Conservation (phyloP, 805 yeast species). For the Saccharomycopsis selenospora region DNA sequence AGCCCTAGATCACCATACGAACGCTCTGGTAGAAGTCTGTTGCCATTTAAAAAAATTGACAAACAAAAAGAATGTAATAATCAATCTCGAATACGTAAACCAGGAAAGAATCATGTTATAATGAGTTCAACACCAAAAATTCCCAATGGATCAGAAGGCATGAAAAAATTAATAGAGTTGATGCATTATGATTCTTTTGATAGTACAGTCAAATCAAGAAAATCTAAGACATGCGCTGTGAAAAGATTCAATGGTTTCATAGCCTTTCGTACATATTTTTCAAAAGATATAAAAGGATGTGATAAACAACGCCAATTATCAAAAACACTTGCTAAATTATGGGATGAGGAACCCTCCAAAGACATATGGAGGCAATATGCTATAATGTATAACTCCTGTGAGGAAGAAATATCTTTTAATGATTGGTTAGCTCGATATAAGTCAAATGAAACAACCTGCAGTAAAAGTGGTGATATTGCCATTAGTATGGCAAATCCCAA, state of each 20-base stretch:
- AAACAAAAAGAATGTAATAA: too few relatives aligned
- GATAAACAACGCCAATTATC: conserved; percentile 27
- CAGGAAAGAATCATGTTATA: not conserved
- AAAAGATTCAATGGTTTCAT: conserved; percentile 28
- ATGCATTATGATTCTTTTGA: not conserved
- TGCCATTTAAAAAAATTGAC: too few relatives aligned
- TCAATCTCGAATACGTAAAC: too few relatives aligned
- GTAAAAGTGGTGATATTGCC: too few relatives aligned
- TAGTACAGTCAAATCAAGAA: not conserved
- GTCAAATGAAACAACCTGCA: too few relatives aligned
- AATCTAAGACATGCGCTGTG: conserved; percentile 7
- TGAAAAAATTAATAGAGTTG: conserved; percentile 1
- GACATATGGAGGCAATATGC: conserved; percentile 29
- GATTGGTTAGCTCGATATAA: conserved; percentile 25
- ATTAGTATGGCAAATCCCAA: too few relatives aligned
- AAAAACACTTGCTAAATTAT: conserved; percentile 24
- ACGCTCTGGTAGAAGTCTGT: too few relatives aligned
- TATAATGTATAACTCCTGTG: conserved; percentile 24
- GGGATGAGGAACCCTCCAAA: conserved; percentile 27
- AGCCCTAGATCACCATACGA: too few relatives aligned
- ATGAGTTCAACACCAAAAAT: conserved; percentile 3
- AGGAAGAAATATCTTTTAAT: conserved; percentile 18
- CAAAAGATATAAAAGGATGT: conserved; percentile 24
- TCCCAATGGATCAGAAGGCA: conserved; percentile 5
- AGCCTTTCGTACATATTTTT: conserved; percentile 29